These are phyloP conservation scores for Backusella morwellensis DNA, from an alignment of 192 early-diverging fungal genomes.

Conservation along the genomic window DNA sequence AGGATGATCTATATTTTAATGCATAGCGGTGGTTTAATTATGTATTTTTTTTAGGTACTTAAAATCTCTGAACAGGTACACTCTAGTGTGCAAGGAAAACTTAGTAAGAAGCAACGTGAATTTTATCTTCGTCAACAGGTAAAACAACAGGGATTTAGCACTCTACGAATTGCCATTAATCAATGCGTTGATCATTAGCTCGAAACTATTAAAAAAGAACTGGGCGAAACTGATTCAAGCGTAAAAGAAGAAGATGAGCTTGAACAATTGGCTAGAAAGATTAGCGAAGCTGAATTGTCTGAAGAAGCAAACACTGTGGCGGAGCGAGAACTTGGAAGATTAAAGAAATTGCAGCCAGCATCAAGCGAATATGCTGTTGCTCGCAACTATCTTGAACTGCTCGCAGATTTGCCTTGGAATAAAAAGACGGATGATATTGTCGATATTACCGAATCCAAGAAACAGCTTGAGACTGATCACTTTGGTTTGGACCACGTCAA, in stretches of 20 bases:
- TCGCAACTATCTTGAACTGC: slow-evolving; percentile 74
- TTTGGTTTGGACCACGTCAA: slow-evolving; percentile 77
- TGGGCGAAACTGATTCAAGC: slow-evolving; percentile 56
- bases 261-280: slow-evolving; percentile 52
- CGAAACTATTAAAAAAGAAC: slow-evolving; percentile 78
- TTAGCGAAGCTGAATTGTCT: slow-evolving; percentile 59
- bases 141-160: neutral
- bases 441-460: slow-evolving; percentile 64
- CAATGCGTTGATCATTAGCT: slow-evolving; percentile 40
- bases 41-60: slow-evolving; percentile 48
- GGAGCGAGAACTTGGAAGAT: slow-evolving; percentile 61
- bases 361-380: slow-evolving; percentile 81
- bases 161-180: neutral
- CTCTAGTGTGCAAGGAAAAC: slow-evolving; percentile 70
- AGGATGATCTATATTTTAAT: neutral
- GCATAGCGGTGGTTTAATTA: neutral
- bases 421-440: slow-evolving; percentile 59
- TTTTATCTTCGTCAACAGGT: slow-evolving; percentile 78
- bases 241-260: slow-evolving; percentile 67
- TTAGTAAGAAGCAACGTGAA: slow-evolving; percentile 79
- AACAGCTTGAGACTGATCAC: slow-evolving; percentile 77
- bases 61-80: slow-evolving; percentile 79
- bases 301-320: slow-evolving; percentile 61
- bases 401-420: slow-evolving; percentile 77
- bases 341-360: slow-evolving; percentile 68